phyloP scores from a whole-genome alignment of 805 yeast genomes.

The Sugiyamaella smithiae region DNA sequence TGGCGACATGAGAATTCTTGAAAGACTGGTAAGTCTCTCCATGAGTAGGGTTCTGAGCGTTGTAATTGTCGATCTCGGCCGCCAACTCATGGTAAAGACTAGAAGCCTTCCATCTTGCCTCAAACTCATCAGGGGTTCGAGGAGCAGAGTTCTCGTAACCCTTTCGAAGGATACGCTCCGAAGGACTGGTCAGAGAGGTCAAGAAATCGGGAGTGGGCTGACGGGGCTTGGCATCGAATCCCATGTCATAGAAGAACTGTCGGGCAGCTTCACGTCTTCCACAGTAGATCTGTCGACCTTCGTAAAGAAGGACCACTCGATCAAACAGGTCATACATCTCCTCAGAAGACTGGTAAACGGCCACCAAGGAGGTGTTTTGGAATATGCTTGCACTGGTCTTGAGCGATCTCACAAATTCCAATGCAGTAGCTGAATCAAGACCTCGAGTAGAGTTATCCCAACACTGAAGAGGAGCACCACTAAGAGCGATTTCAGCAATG shows the following conservation, averaged over 20 bases:
- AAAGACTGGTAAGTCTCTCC: conserved; percentile 28
- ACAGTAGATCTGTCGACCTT: conserved; percentile 54
- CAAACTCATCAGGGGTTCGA: conserved; percentile 50
- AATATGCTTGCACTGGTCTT: conserved; percentile 52
- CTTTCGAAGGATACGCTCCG: conserved; percentile 43
- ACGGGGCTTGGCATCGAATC: conserved; percentile 54
- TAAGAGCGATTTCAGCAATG: conserved; percentile 48
- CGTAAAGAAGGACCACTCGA: conserved; percentile 52
- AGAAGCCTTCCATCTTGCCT: conserved; percentile 49
- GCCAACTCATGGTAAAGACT: conserved; percentile 41
- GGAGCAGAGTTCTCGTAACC: conserved; percentile 53
- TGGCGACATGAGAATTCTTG: conserved; percentile 30
- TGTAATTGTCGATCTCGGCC: conserved; percentile 42
- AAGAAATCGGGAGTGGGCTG: conserved; percentile 60
- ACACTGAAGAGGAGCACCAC: conserved; percentile 49
- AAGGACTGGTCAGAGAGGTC: conserved; percentile 54
- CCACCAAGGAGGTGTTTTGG: conserved; percentile 55
- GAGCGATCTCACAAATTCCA: conserved; percentile 58
- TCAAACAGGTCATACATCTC: conserved; percentile 54
- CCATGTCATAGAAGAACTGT: conserved; percentile 51
- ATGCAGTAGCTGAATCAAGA: conserved; percentile 67
- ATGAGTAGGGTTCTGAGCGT: conserved; percentile 24
- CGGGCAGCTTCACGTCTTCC: conserved; percentile 49
- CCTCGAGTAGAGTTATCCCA: conserved; percentile 75
- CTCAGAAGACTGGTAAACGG: conserved; percentile 60